phyloP scores from a whole-genome alignment of 768 basidiomycete genomes.

The Russula dissimulans region DNA sequence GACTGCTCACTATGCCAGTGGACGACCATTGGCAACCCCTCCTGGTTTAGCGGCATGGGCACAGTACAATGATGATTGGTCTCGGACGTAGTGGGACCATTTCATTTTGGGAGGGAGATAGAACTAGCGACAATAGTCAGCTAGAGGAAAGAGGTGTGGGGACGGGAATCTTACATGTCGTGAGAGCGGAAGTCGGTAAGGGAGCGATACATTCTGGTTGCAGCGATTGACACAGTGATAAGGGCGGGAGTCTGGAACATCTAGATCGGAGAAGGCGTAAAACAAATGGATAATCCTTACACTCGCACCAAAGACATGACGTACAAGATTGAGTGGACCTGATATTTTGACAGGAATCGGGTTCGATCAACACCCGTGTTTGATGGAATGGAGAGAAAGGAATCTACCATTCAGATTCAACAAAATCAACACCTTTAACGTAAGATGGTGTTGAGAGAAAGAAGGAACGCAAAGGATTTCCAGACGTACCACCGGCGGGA shows the following conservation, averaged over 20 bases:
- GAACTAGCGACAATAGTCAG: background rate
- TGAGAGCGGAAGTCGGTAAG: background rate
- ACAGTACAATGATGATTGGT: too few species aligned
- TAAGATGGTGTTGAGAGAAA: background rate
- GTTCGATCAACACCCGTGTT: background rate
- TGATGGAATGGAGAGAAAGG: background rate
- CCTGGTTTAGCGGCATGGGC: background rate
- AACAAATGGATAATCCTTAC: too few species aligned
- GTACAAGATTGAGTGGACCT: too few species aligned
- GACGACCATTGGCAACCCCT: background rate
- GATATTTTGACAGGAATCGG: too few species aligned
- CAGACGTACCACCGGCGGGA: background rate
- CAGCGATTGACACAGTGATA: background rate
- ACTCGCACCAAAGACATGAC: too few species aligned
- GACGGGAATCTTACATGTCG: background rate
- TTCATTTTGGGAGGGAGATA: background rate
- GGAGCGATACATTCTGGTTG: background rate
- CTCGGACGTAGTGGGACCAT: background rate
- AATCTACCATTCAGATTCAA: background rate
- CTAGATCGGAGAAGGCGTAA: background rate
- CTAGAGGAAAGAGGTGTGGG: too few species aligned
- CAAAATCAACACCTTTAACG: background rate
- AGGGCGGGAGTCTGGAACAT: slow-evolving; percentile 1
- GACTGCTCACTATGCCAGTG: background rate
- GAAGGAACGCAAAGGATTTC: background rate